Base-by-base conservation (phyloP, 148 eudicot species). In the Selenicereus undatus region DNA sequence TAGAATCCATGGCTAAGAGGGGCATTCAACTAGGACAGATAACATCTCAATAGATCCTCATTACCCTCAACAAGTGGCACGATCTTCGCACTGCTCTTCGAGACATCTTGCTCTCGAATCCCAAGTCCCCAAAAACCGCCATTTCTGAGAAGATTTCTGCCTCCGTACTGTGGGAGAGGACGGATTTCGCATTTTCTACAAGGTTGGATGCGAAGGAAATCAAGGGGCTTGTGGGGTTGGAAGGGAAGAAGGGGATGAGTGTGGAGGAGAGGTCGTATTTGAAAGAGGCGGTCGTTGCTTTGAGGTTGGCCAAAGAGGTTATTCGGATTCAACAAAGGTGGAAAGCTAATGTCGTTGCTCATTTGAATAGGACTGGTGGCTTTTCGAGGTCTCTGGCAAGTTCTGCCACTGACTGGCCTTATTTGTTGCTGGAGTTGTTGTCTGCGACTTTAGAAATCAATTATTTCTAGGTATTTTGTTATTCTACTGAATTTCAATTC, bases 371-470 rank as follows among this genome's bases (percentile, higher is more conserved):
- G 51, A 89, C 86, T 10, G 93, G 97, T 54, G 90, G 93, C 68
- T 92, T 95, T 84, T 95, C 98, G 73, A 86, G 94, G 80, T 81
- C 87, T 71, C 84, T 95, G 80, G 92, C 91, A 20, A 83, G 84
- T 89, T 90, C 93, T 5, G 97, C 97, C 75, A 95, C 97, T 64
- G 97, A 95, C 85, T 95, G 97, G 97, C 97, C 98, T 22, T 87
- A 87, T 82, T 89, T 95, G 84, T 89, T 95, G 93, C 71, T 95
- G 83, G 99, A 95, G 83, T 83, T 95, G 86, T 80, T 95, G 90
- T 95, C 97, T 76, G 73, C 79, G 0, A 93, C 97, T 83, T 92
- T 97, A 45, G 97, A 93, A 83, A 84, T 88, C 48, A 94, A 85
- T 84, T 85, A 90, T 80, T 95, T 93, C 87, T 97, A 93, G 98